Percentiles rank a stretch among this genome's conserved stretches.
Conservation (phyloP, 192 early-diverging fungal species). For the Jimgerdemannia flammicorona region DNA sequence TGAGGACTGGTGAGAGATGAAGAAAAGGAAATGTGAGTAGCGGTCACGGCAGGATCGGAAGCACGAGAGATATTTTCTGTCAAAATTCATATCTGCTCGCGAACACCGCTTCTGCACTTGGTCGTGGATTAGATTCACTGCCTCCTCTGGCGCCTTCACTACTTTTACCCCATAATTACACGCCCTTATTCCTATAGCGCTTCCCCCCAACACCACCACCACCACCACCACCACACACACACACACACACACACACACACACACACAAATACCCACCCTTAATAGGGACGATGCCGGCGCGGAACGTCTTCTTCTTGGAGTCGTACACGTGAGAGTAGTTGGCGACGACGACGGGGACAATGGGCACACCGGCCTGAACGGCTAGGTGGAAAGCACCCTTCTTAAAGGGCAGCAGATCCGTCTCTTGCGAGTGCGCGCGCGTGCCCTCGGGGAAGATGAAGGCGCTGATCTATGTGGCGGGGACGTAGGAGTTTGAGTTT, state of each 20-base stretch:
- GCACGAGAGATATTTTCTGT: no score
- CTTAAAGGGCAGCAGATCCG: constrained; percentile 85
- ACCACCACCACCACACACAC: no score
- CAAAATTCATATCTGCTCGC: no score
- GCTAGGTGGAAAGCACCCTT: constrained; percentile 97
- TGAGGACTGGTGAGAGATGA: constrained; percentile 26
- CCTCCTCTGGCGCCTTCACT: neutral
- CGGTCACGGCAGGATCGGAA: neutral
- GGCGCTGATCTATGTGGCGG: constrained; percentile 49
- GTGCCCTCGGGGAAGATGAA: constrained; percentile 94
- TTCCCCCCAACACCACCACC: no score
- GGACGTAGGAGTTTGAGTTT: neutral
- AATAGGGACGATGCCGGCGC: constrained; percentile 48
- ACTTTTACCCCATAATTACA: neutral
- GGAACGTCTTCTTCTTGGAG: constrained; percentile 46
- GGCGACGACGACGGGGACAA: constrained; percentile 85
- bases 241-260: no score
- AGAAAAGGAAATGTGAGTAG: neutral
- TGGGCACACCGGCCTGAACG: constrained; percentile 77
- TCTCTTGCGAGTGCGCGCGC: constrained; percentile 66
- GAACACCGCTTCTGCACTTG: no score
- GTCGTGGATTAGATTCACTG: neutral
- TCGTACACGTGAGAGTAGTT: constrained; percentile 60
- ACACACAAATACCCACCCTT: constrained; percentile 32
- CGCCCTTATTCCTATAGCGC: no score